Base-by-base conservation (phyloP, 2,329 filamentous ascomycete genomes). In the Nemania serpens region DNA sequence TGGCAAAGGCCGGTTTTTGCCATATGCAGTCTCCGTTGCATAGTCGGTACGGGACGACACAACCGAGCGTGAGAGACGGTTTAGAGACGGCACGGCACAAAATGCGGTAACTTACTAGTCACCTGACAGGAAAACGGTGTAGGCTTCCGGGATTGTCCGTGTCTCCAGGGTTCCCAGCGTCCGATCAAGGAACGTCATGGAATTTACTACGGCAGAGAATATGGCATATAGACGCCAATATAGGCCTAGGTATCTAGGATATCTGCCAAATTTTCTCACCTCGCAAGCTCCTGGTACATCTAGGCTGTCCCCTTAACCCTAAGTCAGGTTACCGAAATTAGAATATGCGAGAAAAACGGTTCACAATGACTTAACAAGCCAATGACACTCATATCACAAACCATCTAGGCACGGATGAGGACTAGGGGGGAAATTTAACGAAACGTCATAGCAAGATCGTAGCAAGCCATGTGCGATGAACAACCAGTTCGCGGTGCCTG, bases 321-420 rank as follows among this genome's bases (percentile, higher is more conserved):
- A 56, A 54, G 58, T 61, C 50, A 55, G 46, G 45, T 57, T 61
- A 42, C 58, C 58, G 54, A 61, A 52, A 58, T 46, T 33, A 34
- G 50, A 55, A 63, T 57, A 49, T 58, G 61, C 58, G 61, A 50
- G 49, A 54, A 61, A 41, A 55, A 51, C 58, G 58, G 53, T 52
- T 55, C 46, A 46, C 43, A 20, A 52, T 45, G 61, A 49, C 39
- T 51, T 36, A 41, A 29, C 29, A 50, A 33, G 13, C 61, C 58
- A 61, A 63, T 61, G 36, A 20, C 39, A 12, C 33, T 41, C 10
- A 39, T n/a, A 33, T 56, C 61, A 58, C 57, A 61, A 63, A 56
- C 51, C n/a, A 43, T n/a, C 48, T 48, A 17, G 41, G 34, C 54
- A 46, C 25, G 34, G 51, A 45, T 29, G 22, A 47, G 22, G 18